Percentiles rank a stretch among this genome's conserved stretches.
Evolutionary conservation across 1,139 yeast species (phyloP).

Genomic region (Spencermartinsiella ligniputridi): DNA sequence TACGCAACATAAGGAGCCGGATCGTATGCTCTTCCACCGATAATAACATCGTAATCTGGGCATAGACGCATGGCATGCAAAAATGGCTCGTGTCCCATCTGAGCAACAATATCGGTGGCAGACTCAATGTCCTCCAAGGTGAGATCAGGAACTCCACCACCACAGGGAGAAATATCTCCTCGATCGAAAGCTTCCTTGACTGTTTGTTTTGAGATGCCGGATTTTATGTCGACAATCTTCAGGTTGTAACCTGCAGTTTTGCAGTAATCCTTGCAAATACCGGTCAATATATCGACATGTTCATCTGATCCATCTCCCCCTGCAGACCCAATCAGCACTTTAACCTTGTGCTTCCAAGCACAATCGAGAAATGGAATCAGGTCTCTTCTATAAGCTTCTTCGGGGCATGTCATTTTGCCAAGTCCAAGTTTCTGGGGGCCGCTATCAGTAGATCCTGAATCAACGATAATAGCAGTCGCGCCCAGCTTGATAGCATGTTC

Average conservation of each 20-base stretch:
- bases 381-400: no score
- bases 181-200: background rate
- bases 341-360: no score
- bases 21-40: conserved; percentile 2
- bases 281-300: no score
- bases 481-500: background rate
- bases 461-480: conserved; percentile 4
- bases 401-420: conserved; percentile 3
- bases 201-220: background rate
- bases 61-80: background rate
- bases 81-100: conserved; percentile 4
- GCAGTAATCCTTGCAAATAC: no score
- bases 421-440: conserved; percentile 5
- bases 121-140: background rate
- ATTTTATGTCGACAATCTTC: conserved; percentile 1
- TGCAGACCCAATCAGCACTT: no score
- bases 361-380: no score
- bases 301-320: no score
- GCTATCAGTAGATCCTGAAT: conserved; percentile 4
- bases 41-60: conserved; percentile 1
- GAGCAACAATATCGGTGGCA: conserved; percentile 1
- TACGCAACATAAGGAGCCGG: conserved; percentile 1
- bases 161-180: conserved; percentile 2
- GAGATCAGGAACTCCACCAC: conserved; percentile 1
- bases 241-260: no score